Percentiles rank a stretch among this genome's conserved stretches.
These are phyloP conservation scores for Fagopyrum esculentum DNA, from an alignment of 148 eudicot species.

Conservation along the genomic window DNA sequence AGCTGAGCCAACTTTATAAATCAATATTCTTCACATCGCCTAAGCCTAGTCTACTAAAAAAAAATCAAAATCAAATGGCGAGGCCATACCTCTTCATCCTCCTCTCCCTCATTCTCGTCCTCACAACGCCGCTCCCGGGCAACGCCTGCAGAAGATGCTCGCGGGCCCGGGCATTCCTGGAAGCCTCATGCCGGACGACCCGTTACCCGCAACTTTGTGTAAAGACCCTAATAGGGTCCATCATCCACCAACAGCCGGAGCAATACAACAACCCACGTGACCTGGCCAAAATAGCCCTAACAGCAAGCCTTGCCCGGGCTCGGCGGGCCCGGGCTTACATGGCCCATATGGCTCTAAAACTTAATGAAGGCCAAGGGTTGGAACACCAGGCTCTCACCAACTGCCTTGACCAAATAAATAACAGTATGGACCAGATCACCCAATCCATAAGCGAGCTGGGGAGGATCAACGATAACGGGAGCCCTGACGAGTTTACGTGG, in stretches of 20 bases:
- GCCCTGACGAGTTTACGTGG: slow-evolving; percentile 37
- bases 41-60: background rate
- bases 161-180: background rate
- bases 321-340: slow-evolving; percentile 35
- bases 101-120: background rate
- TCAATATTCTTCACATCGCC: background rate
- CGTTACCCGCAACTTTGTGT: background rate
- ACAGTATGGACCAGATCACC: slow-evolving; percentile 45
- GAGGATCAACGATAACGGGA: slow-evolving; percentile 20
- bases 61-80: background rate
- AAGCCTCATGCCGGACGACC: background rate
- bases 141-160: background rate
- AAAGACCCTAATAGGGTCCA: background rate
- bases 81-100: background rate
- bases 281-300: slow-evolving; percentile 45
- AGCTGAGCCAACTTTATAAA: background rate
- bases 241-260: background rate
- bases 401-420: slow-evolving; percentile 43
- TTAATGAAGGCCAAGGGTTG: slow-evolving; percentile 8
- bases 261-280: slow-evolving; percentile 22
- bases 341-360: slow-evolving; percentile 25
- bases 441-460: slow-evolving; percentile 35
- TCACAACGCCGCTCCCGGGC: background rate
- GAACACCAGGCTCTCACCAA: slow-evolving; percentile 37
- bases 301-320: slow-evolving; percentile 40